Evolutionary conservation across 148 eudicot genomes (phyloP).

Genomic region (Nepenthes gracilis): DNA sequence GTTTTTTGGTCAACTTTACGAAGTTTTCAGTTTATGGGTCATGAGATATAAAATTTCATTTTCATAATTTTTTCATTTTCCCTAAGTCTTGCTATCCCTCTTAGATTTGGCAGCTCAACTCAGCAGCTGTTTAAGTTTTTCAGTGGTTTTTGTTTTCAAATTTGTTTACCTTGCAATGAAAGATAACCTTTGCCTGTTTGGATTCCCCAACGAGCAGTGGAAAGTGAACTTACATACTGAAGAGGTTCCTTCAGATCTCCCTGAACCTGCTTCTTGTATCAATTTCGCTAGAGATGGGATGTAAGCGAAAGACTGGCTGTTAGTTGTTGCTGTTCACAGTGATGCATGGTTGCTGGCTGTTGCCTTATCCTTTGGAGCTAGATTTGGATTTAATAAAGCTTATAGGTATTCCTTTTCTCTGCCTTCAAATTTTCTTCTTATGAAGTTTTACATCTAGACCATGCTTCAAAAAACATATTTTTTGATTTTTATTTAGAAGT

Average conservation of each 20-base stretch:
- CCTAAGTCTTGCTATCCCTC: too few relatives aligned
- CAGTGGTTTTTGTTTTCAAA: background rate
- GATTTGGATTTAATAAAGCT: conserved; percentile 24
- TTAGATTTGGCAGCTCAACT: too few relatives aligned
- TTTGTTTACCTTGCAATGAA: background rate
- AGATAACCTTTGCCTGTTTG: conserved; percentile 3
- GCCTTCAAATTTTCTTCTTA: too few relatives aligned
- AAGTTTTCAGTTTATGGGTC: too few relatives aligned
- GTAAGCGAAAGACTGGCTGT: conserved; percentile 23
- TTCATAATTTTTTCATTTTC: too few relatives aligned
- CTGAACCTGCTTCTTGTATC: conserved; percentile 27
- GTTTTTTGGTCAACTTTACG: too few relatives aligned
- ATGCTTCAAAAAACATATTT: too few relatives aligned
- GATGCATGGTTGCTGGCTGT: conserved; percentile 29
- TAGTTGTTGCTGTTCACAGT: conserved; percentile 28
- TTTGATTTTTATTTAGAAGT: too few relatives aligned
- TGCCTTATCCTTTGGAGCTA: conserved; percentile 27
- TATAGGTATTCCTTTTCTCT: conserved; percentile 13
- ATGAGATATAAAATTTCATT: too few relatives aligned
- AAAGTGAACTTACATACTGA: conserved; percentile 25
- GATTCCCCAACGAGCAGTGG: conserved; percentile 4
- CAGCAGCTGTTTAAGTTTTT: too few relatives aligned
- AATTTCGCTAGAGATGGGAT: conserved; percentile 30
- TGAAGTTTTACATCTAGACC: too few relatives aligned
- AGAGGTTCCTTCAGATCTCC: conserved; percentile 30